Evolutionary conservation across 164 flowering plant species (phyloP), one percentile per base, ranked within the genome.

Genomic region (Cinnamomum chago): DNA sequence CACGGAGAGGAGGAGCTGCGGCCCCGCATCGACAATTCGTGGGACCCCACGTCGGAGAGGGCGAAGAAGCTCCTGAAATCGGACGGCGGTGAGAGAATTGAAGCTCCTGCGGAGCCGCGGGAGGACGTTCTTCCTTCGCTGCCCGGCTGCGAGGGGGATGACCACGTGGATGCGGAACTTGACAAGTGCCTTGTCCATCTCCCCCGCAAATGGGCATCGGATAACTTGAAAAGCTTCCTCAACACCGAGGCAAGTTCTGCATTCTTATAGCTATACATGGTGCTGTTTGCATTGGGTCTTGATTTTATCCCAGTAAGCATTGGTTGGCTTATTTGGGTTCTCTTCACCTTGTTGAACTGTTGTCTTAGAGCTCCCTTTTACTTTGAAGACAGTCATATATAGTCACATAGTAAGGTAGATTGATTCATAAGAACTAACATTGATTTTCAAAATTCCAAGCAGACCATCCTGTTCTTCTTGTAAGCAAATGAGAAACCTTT

Each of bases 11-110:
- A 75, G 72, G 99, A 95, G 90, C 87, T 95, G 70, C 85, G 86
- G 18, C 85, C 71, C 1, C 81, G 95, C 23, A 97, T 96, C 4
- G 97, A 93, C 72, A 86, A 84, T 33, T 79, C 96, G 3, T 95
- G 99, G 98, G 99, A 95, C 81, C 99, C 99, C 7, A 92, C 98
- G 0, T 95, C 99, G 50, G 91, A 93, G 84, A 79, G 90, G 67
- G 97, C 88, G 13, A 92, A 90, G 84, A 87, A 89, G 91, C 72
- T 85, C 55, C 51, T 73, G 82, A 88, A 82, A 75, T 65, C 58
- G 62, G 84, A 77, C 72, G 68, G 77, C 55, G 85, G 72, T 6
- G 87, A 76, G 27, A 76, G 76, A 47, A 30, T 67, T n/a, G 85
- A 76, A 27, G 77, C 62, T 20, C 7, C 50, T 13, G 30, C 13